Base-by-base conservation (phyloP, 768 basidiomycete genomes). In the Suillus bovinus region DNA sequence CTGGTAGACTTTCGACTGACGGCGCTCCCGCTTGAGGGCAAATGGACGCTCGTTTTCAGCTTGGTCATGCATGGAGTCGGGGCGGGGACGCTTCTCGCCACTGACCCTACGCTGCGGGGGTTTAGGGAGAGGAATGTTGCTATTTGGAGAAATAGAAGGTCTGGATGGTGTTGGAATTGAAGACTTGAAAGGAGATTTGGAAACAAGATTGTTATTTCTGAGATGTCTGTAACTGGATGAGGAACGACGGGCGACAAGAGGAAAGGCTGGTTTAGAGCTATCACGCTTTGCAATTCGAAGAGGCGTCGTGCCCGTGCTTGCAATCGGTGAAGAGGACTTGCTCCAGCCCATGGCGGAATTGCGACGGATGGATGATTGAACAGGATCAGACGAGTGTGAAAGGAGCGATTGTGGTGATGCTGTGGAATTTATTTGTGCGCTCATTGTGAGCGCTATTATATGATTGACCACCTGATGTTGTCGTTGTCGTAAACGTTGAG, bases 101-200 rank as follows among this genome's bases (percentile, higher is more conserved):
- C 90, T 91, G 33, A 88, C 87, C 5, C 83, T 82, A 49, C 82
- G 78, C 47, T 65, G 67, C 17, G 57, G 64, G n/a, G 64, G 70
- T 49, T 58, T 64, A 27, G 57, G 24, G 38, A 64, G 16, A 9
- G 66, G 14, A 10, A 66, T 52, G 36, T 64, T 60, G 39, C 54
- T 64, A 11, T 58, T 42, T 17, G 62, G 63, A 10, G 69, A 71
- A 1, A 62, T 38, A 17, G 66, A 69, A 0, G 71, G 70, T 62
- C 49, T 64, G 4, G 82, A 74, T 36, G 84, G 79, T n/a, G 80
- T 79, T 54, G 85, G 80, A 29, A 84, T 79, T 63, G 86, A 84
- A 3, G 84, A 84, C 68, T 89, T 90, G 79, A 94, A 94, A 11
- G 92, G 92, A 13, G 93, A 94, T 67, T 93, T 93, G 33, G 89